Evolutionary conservation across 2,329 filamentous ascomycete species (phyloP).

Genomic region (Ascocoryne sarcoides): DNA sequence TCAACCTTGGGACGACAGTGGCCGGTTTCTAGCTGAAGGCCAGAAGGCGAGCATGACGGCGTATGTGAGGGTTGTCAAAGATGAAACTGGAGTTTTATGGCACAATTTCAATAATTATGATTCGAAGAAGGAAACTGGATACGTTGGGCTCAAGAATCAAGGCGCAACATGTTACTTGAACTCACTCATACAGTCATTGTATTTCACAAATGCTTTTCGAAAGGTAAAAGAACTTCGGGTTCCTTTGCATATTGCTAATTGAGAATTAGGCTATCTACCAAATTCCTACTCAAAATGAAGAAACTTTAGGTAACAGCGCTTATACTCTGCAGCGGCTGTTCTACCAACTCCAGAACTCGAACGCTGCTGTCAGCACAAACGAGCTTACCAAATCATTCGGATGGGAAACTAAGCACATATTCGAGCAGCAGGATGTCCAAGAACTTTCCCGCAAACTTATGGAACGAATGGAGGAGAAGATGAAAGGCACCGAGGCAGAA

Average conservation of each 20-base stretch:
- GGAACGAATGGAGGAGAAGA: slow-evolving; percentile 93
- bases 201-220: slow-evolving; percentile 86
- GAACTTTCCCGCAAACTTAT: slow-evolving; percentile 94
- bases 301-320: slow-evolving; percentile 76
- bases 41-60: slow-evolving; percentile 73
- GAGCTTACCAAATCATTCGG: slow-evolving; percentile 96
- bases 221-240: slow-evolving; percentile 51
- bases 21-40: slow-evolving; percentile 66
- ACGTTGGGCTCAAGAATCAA: slow-evolving; percentile 93
- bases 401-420: slow-evolving; percentile 96
- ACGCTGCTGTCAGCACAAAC: slow-evolving; percentile 74
- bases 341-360: slow-evolving; percentile 85
- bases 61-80: slow-evolving; percentile 73
- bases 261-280: slow-evolving; percentile 74
- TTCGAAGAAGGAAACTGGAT: slow-evolving; percentile 98
- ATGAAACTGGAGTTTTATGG: slow-evolving; percentile 83
- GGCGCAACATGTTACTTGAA: slow-evolving; percentile 88
- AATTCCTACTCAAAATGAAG: slow-evolving; percentile 84
- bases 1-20: slow-evolving; percentile 60
- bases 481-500: slow-evolving; percentile 92
- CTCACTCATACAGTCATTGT: slow-evolving; percentile 74
- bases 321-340: slow-evolving; percentile 91
- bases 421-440: slow-evolving; percentile 97
- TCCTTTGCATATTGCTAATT: slow-evolving; percentile 8
- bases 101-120: slow-evolving; percentile 92